Conservation (phyloP, 2,329 filamentous ascomycete species). For the Trichoderma sp. region DNA sequence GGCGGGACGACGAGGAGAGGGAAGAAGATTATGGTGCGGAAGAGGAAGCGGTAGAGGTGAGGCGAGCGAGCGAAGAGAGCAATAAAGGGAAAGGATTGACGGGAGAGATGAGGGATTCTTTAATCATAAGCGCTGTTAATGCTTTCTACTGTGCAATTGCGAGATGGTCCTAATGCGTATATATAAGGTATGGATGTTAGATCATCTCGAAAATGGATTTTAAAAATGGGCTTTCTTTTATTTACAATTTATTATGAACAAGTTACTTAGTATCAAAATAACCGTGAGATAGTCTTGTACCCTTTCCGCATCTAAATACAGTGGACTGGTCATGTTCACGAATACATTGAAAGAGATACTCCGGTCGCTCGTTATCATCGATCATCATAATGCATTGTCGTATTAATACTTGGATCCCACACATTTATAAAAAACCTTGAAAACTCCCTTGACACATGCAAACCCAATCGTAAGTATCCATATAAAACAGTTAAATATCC, state of each 20-base stretch:
- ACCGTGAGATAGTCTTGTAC: not conserved
- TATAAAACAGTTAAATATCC: slow-evolving; percentile 55
- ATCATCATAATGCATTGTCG: slow-evolving; percentile 12
- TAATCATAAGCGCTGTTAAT: not conserved
- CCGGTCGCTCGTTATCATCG: not conserved
- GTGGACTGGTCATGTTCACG: not conserved
- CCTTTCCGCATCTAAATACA: not conserved
- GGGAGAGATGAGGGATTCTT: not conserved
- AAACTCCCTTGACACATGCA: slow-evolving; percentile 50
- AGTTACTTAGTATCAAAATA: not conserved
- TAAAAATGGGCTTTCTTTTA: not conserved
- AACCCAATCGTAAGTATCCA: slow-evolving; percentile 57
- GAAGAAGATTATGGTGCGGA: slow-evolving; percentile 60
- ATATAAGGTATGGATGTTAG: not conserved
- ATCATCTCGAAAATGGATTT: not conserved
- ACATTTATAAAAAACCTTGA: slow-evolving; percentile 51
- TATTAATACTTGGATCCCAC: slow-evolving; percentile 43
- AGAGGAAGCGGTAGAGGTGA: slow-evolving; percentile 55
- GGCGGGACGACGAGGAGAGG: slow-evolving; percentile 58
- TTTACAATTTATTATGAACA: not conserved
- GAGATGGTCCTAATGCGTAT: not conserved
- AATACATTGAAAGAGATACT: not conserved
- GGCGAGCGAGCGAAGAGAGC: not conserved
- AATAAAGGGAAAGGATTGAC: too few species aligned
- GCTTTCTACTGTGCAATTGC: not conserved